Evolutionary conservation across 1,139 yeast genomes (phyloP), one percentile per base, ranked within the genome.

Genomic region (Saccharomyces hybrid): DNA sequence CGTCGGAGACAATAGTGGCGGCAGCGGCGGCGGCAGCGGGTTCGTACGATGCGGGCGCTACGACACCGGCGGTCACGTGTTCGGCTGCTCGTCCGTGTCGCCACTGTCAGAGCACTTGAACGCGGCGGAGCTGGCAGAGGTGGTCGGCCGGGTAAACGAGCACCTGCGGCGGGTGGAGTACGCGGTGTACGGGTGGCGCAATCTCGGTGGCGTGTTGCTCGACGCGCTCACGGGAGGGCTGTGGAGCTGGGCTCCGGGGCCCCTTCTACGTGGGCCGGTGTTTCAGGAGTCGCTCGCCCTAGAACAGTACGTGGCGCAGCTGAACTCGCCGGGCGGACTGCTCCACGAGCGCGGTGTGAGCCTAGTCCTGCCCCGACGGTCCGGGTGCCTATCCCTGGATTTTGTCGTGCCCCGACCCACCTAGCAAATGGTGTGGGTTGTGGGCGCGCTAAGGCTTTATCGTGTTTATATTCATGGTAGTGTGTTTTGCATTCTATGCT

Each of bases 361-460:
- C 51, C 59, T 87, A 12, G 75, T 86, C 0, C 75, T 82, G 1
- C 88, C 88, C 0, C 64, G 79, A 48, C 62, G 74, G 50, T 76
- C 82, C 12, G 95, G 84, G 0, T 86, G 78, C 65, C 69, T 86
- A n/a, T 83, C 89, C 2, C 68, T 79, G 57, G 85, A 81, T 65
- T 75, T 80, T 61, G 76, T 38, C 44, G 44, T 38, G 44, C 44
- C 44, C 7, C 24, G 44, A 38, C 44, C 44, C n/a, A 8, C 16
- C 16, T 19, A 38, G 44, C 7, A 16, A 38, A 16, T 8, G 7
- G 11, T 38, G 44, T 38, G 44, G 44, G 16, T 38, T 38, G 12
- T 38, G 44, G 44, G 44, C 19, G 44, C 7, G 19, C 5, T 24
- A 16, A 12, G 44, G 44, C 26, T 38, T 38, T 38, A 38, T 38